Conservation (phyloP, 768 basidiomycete genomes). For the Leccinum olivaceopallidum region DNA sequence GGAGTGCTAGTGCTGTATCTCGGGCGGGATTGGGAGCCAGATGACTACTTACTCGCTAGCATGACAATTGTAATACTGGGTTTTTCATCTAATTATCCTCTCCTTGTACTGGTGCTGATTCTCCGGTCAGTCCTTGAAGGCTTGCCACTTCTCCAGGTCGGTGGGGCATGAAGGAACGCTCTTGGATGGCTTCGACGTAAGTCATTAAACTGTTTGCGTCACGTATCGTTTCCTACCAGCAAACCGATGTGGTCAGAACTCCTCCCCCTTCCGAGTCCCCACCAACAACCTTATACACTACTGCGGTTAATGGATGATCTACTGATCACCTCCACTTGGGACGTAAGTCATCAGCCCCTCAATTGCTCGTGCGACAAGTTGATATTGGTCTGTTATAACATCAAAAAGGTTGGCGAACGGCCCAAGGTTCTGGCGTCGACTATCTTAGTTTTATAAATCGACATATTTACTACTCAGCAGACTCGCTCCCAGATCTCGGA, state of each 20-base stretch:
- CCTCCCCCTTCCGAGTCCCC: slow-evolving; percentile 28
- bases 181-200: slow-evolving; percentile 66
- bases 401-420: slow-evolving; percentile 94
- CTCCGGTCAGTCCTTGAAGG: slow-evolving; percentile 26
- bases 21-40: slow-evolving; percentile 77
- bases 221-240: slow-evolving; percentile 38
- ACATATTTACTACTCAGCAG: slow-evolving; percentile 63
- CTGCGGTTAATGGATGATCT: slow-evolving; percentile 91
- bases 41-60: slow-evolving; percentile 61
- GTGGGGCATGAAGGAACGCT: slow-evolving; percentile 69
- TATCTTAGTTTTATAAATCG: slow-evolving; percentile 83
- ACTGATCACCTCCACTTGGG: slow-evolving; percentile 90
- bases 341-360: slow-evolving; percentile 59
- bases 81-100: slow-evolving; percentile 5
- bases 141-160: slow-evolving; percentile 51
- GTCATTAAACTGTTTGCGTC: slow-evolving; percentile 34
- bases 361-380: not conserved
- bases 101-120: not conserved
- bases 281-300: slow-evolving; percentile 90
- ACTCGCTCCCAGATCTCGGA: too few species aligned
- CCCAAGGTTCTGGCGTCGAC: slow-evolving; percentile 93
- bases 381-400: slow-evolving; percentile 51
- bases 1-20: slow-evolving; percentile 61
- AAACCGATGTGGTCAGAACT: slow-evolving; percentile 94
- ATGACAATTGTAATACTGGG: slow-evolving; percentile 62